Evolutionary conservation across 2,329 filamentous ascomycete species (phyloP), one percentile per base, ranked within the genome.

Genomic region (Pseudocercospora eumusae): DNA sequence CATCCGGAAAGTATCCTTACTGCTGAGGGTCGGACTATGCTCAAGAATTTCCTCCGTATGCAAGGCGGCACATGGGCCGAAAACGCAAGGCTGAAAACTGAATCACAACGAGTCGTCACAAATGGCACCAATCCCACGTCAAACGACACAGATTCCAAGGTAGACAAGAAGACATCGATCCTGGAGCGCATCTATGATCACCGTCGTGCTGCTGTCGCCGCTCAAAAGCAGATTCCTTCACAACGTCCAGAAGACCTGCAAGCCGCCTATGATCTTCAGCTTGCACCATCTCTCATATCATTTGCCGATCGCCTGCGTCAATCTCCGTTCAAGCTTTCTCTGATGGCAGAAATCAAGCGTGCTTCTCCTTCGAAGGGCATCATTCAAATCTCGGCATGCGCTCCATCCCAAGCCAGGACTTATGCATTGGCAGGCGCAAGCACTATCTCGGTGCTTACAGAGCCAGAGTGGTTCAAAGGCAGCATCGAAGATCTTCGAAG

Each of bases 401-500:
- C 95, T 9, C 92, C 95, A 23, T 87, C 88, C 4, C 95, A 99
- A 76, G 95, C 96, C 45, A 87, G 88, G 66, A 92, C 89, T 68
- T 99, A 99, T 75, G 95, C 96, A 9, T 84, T 95, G 56, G 93
- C 95, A 6, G 96, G 95, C 13, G 95, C 95, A 53, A 98, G 93
- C 74, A 92, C 96, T 42, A 99, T 99, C 68, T 98, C 95, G 1
- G 95, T 99, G n/a, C 84, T 99, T 52, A 99, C 95, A 0, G 95
- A 99, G 77, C 95, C 96, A 0, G 90, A 98, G 73, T 99, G 95
- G 95, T 99, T 99, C 82, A 98, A 97, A 79, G 95, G 95, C 53
- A 96, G 90, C 76, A 93, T 99, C 64, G 93, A 99, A 62, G 95
- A 99, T 74, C 80, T 99, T 58, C 86, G 90, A 63, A 87, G 89